Percentiles rank a stretch among this genome's conserved stretches.
Evolutionary conservation across 2,329 filamentous ascomycete genomes (phyloP).

Genomic region (Calonectria honghensis): DNA sequence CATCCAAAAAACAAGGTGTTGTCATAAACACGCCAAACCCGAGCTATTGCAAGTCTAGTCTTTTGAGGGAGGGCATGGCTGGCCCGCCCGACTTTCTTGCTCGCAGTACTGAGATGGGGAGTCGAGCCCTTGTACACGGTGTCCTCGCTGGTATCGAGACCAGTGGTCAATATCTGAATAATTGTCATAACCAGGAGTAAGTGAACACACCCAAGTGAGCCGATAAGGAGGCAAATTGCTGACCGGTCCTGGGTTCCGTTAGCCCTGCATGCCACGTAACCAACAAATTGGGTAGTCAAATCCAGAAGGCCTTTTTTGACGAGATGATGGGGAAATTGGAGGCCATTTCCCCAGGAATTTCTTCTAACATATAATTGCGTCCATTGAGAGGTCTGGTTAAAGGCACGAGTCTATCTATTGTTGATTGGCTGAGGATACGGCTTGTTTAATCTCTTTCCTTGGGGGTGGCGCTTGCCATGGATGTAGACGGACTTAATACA

Average conservation of each 20-base stretch:
- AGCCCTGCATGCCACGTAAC: constrained; percentile 57
- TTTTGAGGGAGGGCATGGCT: constrained; percentile 46
- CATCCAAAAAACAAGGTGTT: constrained; percentile 37
- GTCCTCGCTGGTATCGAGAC: constrained; percentile 57
- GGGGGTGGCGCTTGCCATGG: too few species aligned
- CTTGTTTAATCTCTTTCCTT: not conserved
- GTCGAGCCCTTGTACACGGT: constrained; percentile 56
- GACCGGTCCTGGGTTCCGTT: not conserved
- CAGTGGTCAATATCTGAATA: constrained; percentile 59
- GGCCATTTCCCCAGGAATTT: constrained; percentile 39
- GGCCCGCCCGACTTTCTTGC: constrained; percentile 58
- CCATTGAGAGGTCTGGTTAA: not conserved
- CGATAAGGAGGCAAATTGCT: not conserved
- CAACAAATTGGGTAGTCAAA: constrained; percentile 55
- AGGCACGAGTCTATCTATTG: not conserved
- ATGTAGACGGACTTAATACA: too few species aligned
- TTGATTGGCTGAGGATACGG: not conserved
- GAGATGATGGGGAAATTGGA: constrained; percentile 61
- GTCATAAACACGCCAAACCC: constrained; percentile 65
- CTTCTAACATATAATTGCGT: not conserved
- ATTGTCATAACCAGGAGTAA: constrained; percentile 56
- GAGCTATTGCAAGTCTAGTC: constrained; percentile 63
- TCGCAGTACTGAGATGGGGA: constrained; percentile 67
- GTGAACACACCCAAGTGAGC: constrained; percentile 1
- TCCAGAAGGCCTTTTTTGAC: constrained; percentile 57